Base-by-base conservation (phyloP, 2,329 filamentous ascomycete species). In the Trichophyton schoenleinii region DNA sequence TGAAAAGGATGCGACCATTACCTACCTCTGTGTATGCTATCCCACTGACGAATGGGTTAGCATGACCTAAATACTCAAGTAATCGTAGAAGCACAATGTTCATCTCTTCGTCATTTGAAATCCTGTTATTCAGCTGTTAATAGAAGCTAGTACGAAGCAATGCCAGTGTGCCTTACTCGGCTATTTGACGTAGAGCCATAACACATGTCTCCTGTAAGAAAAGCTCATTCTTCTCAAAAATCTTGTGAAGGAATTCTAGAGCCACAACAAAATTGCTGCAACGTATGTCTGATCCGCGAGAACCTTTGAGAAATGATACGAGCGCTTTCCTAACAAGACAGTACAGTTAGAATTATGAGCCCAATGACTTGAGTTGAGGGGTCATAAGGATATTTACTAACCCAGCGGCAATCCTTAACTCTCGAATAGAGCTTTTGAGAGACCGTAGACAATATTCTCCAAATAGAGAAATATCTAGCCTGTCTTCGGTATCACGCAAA, bases 81-180 rank as follows among this genome's bases (percentile, higher is more conserved):
- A 97, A 80, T 66, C 88, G 86, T 61, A 95, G 81, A 34, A 99
- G 78, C 22, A 94, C 87, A 59, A 96, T 82, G 67, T 94, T 94
- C 61, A 96, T 82, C 70, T 96, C 90, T 64, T 92, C 85, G 64
- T 94, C 89, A 15, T 84, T 82, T 52, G 88, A 87, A 8, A 87
- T 80, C 62, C 84, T 86, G 60, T 15, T 34, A 62, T 52, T 34
- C 7, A 60, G 62, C 64, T 64, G 18, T 66, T n/a, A 62, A 44
- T n/a, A 38, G 59, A 48, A 8, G 25, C 22, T 7, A 5, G 48
- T n/a, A 53, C 6, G 13, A n/a, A 13, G 25, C 4, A 18, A 7
- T 18, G 0, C 18, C 5, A 48, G 15, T 38, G 9, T 3, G 6
- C 70, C 77, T 67, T 75, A 86, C 81, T 83, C 81, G 63, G 89